phyloP scores from a whole-genome alignment of 1,284 basidiomycete genomes.

The Athelia sp. region DNA sequence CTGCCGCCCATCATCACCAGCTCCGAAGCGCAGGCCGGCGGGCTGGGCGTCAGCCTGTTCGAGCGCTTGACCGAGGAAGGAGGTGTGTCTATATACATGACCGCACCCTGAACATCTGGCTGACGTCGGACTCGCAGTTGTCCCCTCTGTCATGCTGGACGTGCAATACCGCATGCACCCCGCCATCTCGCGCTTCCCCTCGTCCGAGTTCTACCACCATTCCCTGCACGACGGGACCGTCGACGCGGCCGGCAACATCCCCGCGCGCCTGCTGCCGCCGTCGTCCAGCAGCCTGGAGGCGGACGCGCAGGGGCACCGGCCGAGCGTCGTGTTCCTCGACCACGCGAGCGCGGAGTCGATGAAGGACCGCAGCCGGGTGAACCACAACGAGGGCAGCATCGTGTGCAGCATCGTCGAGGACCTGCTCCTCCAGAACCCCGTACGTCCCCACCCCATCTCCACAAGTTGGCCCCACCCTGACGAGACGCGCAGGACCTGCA shows the following conservation, averaged over 20 bases:
- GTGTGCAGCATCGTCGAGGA: slow-evolving; percentile 80
- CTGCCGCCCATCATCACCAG: slow-evolving; percentile 87
- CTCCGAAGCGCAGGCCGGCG: slow-evolving; percentile 62
- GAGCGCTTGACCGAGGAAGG: slow-evolving; percentile 82
- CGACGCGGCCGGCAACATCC: slow-evolving; percentile 47
- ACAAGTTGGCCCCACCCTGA: background rate
- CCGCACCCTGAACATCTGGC: too few species aligned
- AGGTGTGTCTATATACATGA: slow-evolving; percentile 32
- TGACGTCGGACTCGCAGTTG: too few species aligned
- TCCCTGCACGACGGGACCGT: slow-evolving; percentile 72
- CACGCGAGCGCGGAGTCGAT: slow-evolving; percentile 65
- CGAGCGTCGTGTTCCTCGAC: slow-evolving; percentile 74
- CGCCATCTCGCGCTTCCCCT: slow-evolving; percentile 81
- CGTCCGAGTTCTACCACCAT: slow-evolving; percentile 75
- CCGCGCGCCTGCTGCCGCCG: slow-evolving; percentile 52
- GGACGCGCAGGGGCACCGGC: slow-evolving; percentile 27
- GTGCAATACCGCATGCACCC: slow-evolving; percentile 96
- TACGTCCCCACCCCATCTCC: slow-evolving; percentile 29
- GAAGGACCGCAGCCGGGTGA: slow-evolving; percentile 67
- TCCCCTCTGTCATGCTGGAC: slow-evolving; percentile 86
- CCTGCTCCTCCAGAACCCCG: slow-evolving; percentile 67
- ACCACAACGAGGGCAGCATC: slow-evolving; percentile 70
- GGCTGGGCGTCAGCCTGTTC: slow-evolving; percentile 80
- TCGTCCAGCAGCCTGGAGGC: slow-evolving; percentile 45
- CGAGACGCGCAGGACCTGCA: slow-evolving; percentile 46